Evolutionary conservation across 2,329 filamentous ascomycete species (phyloP), one percentile per base, ranked within the genome.

Genomic region (Metarhizium anisopliae): DNA sequence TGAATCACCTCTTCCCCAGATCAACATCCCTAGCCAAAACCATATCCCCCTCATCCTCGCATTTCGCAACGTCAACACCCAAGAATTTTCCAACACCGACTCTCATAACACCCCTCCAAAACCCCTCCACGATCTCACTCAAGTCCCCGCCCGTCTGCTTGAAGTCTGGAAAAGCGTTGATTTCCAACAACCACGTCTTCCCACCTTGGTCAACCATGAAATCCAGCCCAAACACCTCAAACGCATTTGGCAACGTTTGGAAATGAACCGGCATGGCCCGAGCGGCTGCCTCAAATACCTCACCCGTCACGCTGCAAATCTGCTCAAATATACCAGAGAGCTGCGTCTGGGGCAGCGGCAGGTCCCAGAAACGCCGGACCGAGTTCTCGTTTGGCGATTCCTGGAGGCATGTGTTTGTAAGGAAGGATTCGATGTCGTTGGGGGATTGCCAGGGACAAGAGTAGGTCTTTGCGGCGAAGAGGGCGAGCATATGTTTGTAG

Each of bases 101-200:
- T 55, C 83, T 77, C 47, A 96, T 77, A 25, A 90, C 86, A 11
- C 83, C 87, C 63, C 83, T 79, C 78, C 95, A 94, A 61, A 99
- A 77, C 7, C 85, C 87, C 20, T 77, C 81, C 29, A 99, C 86
- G 45, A 97, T 71, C 0, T 74, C 81, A 66, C 79, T 83, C 60
- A 95, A 71, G 56, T 88, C 86, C 0, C 90, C 91, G 8, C 94
- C 94, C 16, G 91, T 96, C 81, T 97, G 93, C 66, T 82, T 85
- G 67, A 97, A 97, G 73, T 99, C 94, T 10, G 94, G 94, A 72
- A 95, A 99, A 0, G 93, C 90, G 74, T 99, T 99, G 36, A 95
- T 82, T 74, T 99, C 94, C 56, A 99, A 74, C 65, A 99, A 69
- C 84, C 85, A 96, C 3, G 84, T 81, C 3, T 66, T 77, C 0